These are phyloP conservation scores for Myrica gale DNA, from an alignment of 306 rosid genomes.

Conservation along the genomic window DNA sequence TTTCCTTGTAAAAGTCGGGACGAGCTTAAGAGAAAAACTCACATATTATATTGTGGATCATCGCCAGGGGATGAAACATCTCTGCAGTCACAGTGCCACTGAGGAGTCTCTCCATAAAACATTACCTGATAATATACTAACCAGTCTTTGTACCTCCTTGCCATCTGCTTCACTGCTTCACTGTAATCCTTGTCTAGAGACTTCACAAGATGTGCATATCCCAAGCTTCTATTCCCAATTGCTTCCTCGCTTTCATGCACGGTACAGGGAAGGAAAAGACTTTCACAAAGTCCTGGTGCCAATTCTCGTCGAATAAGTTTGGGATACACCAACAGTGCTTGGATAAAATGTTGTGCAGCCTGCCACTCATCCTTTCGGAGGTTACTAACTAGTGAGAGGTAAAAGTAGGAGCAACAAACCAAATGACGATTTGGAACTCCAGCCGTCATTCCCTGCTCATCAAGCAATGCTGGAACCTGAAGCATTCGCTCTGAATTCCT, in stretches of 20 bases:
- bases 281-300: conserved; percentile 50
- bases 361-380: conserved; percentile 78
- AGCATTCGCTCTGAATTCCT: conserved; percentile 71
- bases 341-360: conserved; percentile 72
- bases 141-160: conserved; percentile 64
- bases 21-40: conserved; percentile 37
- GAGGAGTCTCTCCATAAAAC: conserved; percentile 57
- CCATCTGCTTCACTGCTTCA: conserved; percentile 50
- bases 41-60: conserved; percentile 36
- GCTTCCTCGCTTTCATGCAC: conserved; percentile 18
- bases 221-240: conserved; percentile 26
- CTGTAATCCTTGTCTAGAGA: conserved; percentile 30
- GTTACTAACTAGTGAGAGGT: conserved; percentile 58
- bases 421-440: conserved; percentile 52
- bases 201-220: conserved; percentile 9
- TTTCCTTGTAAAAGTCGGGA: conserved; percentile 1
- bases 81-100: conserved; percentile 42
- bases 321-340: conserved; percentile 70
- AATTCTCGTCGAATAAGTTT: conserved; percentile 54
- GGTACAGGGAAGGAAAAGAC: conserved; percentile 38
- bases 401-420: conserved; percentile 73
- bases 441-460: conserved; percentile 58
- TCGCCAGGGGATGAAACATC: conserved; percentile 24
- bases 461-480: conserved; percentile 76
- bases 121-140: conserved; percentile 71